Percentiles rank a stretch among this genome's conserved stretches.
Conservation (phyloP, 2,329 filamentous ascomycete species). For the Hypoxylon sp. region DNA sequence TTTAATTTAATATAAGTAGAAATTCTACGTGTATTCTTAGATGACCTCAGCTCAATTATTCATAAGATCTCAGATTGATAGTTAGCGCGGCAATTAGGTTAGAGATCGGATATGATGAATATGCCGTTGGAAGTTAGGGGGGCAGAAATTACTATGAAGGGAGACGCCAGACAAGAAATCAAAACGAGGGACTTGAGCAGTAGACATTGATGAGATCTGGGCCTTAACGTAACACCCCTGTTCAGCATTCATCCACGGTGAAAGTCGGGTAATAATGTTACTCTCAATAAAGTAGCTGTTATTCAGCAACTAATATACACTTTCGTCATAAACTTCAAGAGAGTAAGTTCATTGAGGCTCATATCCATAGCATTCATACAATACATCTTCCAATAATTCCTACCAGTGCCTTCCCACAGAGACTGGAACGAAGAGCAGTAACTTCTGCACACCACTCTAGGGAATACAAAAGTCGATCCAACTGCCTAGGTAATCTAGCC, state of each 20-base stretch:
- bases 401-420: neutral
- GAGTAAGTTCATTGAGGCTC: neutral
- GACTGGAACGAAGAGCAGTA: neutral
- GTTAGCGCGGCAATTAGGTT: too few species aligned
- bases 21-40: too few species aligned
- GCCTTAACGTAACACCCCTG: neutral
- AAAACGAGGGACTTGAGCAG: neutral
- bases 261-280: neutral
- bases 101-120: too few species aligned
- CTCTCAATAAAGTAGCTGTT: neutral
- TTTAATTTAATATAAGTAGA: too few species aligned
- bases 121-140: neutral
- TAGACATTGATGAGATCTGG: neutral
- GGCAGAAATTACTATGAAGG: neutral
- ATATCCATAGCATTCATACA: constrained; percentile 1
- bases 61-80: too few species aligned
- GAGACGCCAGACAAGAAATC: neutral
- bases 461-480: constrained; percentile 90
- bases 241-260: neutral
- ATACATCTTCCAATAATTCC: neutral
- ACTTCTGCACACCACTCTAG: constrained; percentile 49
- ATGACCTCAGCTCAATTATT: too few species aligned
- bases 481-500: constrained; percentile 84
- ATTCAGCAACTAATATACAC: constrained; percentile 5
- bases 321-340: neutral